Conservation (phyloP, 805 yeast genomes). For the Metahyphopichia silvanorum region DNA sequence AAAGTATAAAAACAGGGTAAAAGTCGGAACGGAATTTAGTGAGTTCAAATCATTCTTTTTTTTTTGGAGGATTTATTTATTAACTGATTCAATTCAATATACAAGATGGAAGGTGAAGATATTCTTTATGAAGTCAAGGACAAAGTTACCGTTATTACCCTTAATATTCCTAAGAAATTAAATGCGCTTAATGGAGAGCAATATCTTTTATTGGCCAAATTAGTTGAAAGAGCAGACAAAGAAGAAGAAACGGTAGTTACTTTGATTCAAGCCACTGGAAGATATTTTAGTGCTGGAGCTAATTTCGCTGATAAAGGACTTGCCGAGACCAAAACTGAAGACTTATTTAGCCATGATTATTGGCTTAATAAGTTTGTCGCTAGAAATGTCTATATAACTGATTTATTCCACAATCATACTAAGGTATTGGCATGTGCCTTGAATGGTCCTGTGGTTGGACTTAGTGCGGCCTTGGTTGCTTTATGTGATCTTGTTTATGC, state of each 20-base stretch:
- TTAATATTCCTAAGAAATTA: slow-evolving; percentile 56
- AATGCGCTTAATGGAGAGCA: slow-evolving; percentile 70
- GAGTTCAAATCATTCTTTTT: no score
- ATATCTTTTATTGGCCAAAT: slow-evolving; percentile 56
- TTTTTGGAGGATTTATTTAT: no score
- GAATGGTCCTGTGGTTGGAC: slow-evolving; percentile 86
- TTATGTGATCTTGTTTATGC: slow-evolving; percentile 75
- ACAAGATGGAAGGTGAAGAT: slow-evolving; percentile 18
- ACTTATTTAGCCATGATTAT: slow-evolving; percentile 33
- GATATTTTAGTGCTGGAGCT: slow-evolving; percentile 84
- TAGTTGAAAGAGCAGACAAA: slow-evolving; percentile 58
- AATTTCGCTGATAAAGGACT: slow-evolving; percentile 48
- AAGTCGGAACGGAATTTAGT: no score
- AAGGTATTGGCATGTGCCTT: slow-evolving; percentile 71
- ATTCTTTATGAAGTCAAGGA: slow-evolving; percentile 42
- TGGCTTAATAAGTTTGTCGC: slow-evolving; percentile 64
- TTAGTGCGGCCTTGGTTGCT: slow-evolving; percentile 70
- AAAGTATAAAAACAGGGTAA: no score
- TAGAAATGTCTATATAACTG: slow-evolving; percentile 67
- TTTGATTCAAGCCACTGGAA: slow-evolving; percentile 65
- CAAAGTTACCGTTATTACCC: slow-evolving; percentile 57
- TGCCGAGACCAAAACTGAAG: slow-evolving; percentile 23
- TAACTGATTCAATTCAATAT: no score
- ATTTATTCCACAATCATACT: slow-evolving; percentile 63
- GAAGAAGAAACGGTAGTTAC: slow-evolving; percentile 64